A percentile compares a stretch with the other conserved stretches of the same genome.
Conservation (phyloP, 371 early-diverging fungal genomes). For the Haplosporangium sp. region DNA sequence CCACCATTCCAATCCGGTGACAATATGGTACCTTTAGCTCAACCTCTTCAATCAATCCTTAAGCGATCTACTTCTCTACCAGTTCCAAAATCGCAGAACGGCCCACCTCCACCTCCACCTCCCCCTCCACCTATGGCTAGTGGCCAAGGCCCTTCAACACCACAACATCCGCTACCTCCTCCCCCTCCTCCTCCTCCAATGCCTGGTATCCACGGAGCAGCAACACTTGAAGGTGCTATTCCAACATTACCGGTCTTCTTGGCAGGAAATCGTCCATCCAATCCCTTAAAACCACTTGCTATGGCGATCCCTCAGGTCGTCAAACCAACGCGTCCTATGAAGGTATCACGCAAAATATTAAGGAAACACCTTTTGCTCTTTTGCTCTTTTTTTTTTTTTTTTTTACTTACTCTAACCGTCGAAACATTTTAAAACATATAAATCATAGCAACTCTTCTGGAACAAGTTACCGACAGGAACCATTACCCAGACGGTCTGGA, state of each 20-base stretch:
- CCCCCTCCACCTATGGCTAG: slow-evolving; percentile 31
- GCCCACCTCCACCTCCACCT: slow-evolving; percentile 40
- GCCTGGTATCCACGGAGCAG: slow-evolving; percentile 37
- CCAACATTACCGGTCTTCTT: slow-evolving; percentile 47
- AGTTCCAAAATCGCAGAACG: not conserved
- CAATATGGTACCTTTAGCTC: slow-evolving; percentile 1
- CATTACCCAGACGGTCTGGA: slow-evolving; percentile 69
- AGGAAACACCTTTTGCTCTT: too few species aligned
- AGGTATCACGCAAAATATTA: slow-evolving; percentile 25
- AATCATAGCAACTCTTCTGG: slow-evolving; percentile 68
- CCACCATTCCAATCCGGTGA: slow-evolving; percentile 30
- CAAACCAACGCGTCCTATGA: slow-evolving; percentile 54
- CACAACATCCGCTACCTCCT: slow-evolving; percentile 45
- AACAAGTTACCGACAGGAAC: slow-evolving; percentile 67
- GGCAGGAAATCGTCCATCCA: slow-evolving; percentile 38
- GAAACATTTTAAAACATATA: not conserved
- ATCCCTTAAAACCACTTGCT: slow-evolving; percentile 60
- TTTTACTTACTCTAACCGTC: not conserved
- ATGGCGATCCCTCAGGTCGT: slow-evolving; percentile 41
- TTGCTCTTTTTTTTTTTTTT: slow-evolving; percentile 3
- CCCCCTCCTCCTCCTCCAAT: slow-evolving; percentile 47
- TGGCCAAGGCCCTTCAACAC: slow-evolving; percentile 12
- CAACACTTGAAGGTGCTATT: slow-evolving; percentile 38
- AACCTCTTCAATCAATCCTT: slow-evolving; percentile 42
- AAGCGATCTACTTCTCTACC: slow-evolving; percentile 21